These are phyloP conservation scores for Jatropha podagrica DNA, from an alignment of 441 rosid genomes.

Conservation along the genomic window DNA sequence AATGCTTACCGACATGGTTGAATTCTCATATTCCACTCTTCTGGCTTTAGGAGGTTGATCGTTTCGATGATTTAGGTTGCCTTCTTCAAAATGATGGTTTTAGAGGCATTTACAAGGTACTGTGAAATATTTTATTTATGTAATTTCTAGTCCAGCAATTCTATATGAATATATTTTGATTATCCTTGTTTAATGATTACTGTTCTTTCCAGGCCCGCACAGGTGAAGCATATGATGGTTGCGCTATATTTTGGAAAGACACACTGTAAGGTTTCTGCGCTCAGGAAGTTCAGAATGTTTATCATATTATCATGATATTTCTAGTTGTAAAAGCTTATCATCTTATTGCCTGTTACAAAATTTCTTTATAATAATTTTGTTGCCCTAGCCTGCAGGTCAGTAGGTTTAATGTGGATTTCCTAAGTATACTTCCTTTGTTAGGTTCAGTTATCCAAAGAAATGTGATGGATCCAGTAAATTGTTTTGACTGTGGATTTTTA, in stretches of 20 bases:
- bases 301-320: background rate
- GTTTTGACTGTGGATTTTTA: background rate
- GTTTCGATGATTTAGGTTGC: slow-evolving; percentile 58
- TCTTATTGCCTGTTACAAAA: background rate
- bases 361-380: background rate
- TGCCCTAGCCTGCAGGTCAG: background rate
- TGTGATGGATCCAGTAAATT: background rate
- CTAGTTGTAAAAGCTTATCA: background rate
- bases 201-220: slow-evolving; percentile 67
- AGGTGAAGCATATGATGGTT: slow-evolving; percentile 86
- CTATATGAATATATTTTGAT: slow-evolving; percentile 7
- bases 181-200: slow-evolving; percentile 19
- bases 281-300: background rate
- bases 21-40: slow-evolving; percentile 16
- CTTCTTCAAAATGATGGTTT: slow-evolving; percentile 65
- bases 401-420: background rate
- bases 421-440: background rate
- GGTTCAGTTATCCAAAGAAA: background rate
- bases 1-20: background rate
- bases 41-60: slow-evolving; percentile 85
- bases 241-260: slow-evolving; percentile 90
- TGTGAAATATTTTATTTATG: background rate
- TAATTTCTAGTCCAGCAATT: background rate
- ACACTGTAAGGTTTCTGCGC: slow-evolving; percentile 44
- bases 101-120: slow-evolving; percentile 82